These are phyloP conservation scores for Pezicula neosporulosa DNA, from an alignment of 2,329 filamentous ascomycete species.

Conservation along the genomic window DNA sequence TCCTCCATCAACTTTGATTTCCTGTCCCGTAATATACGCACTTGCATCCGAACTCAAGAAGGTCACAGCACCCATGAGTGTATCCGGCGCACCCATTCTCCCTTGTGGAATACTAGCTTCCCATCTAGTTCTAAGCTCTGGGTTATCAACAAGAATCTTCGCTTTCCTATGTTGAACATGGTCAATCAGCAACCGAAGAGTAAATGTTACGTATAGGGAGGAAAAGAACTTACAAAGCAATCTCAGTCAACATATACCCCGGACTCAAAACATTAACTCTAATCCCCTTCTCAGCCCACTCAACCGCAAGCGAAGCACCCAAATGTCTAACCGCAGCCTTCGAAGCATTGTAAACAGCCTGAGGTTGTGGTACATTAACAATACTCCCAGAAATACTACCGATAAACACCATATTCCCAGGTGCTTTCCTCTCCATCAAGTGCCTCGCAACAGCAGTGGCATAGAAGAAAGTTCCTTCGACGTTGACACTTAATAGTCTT, in stretches of 20 bases:
- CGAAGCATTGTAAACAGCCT: constrained; percentile 84
- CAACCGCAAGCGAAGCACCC: constrained; percentile 79
- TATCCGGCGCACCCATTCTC: constrained; percentile 85
- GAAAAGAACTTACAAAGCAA: constrained; percentile 60
- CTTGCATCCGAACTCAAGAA: constrained; percentile 54
- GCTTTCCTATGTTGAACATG: constrained; percentile 57
- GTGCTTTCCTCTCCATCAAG: constrained; percentile 71
- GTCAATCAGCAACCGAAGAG: constrained; percentile 12
- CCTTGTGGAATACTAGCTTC: constrained; percentile 83
- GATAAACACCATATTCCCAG: constrained; percentile 85
- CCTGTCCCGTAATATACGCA: constrained; percentile 49
- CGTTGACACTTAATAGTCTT: constrained; percentile 89
- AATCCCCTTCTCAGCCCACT: constrained; percentile 83
- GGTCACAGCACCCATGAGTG: constrained; percentile 86
- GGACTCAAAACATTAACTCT: constrained; percentile 92
- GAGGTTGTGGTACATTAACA: constrained; percentile 90
- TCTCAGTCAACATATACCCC: constrained; percentile 81
- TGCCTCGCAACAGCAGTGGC: constrained; percentile 79
- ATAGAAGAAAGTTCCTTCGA: constrained; percentile 85
- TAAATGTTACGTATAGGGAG: not conserved
- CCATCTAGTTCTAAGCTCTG: constrained; percentile 83
- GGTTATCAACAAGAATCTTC: constrained; percentile 89
- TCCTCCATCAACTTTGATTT: not conserved
- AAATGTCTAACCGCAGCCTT: constrained; percentile 88
- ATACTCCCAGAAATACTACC: constrained; percentile 89